Evolutionary conservation across 2,329 filamentous ascomycete species (phyloP).

Genomic region (Cytospora mali): DNA sequence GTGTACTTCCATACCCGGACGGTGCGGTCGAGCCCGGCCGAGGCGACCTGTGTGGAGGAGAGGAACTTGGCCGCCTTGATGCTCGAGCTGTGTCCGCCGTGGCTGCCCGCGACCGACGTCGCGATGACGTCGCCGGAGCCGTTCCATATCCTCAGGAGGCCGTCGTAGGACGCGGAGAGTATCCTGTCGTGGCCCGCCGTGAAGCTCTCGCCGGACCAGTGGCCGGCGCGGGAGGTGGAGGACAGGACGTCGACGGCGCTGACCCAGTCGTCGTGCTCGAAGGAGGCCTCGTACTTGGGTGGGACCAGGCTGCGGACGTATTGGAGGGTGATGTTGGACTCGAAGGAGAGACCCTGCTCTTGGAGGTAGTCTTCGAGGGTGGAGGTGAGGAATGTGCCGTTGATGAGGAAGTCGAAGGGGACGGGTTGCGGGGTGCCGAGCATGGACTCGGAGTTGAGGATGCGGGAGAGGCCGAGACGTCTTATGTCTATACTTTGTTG

Average conservation of each 20-base stretch:
- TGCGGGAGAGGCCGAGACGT: slow-evolving; percentile 70
- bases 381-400: slow-evolving; percentile 87
- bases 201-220: slow-evolving; percentile 55
- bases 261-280: slow-evolving; percentile 98
- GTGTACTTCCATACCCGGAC: slow-evolving; percentile 88
- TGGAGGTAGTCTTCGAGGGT: slow-evolving; percentile 90
- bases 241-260: slow-evolving; percentile 83
- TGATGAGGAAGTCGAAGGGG: slow-evolving; percentile 93
- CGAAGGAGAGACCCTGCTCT: slow-evolving; percentile 82
- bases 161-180: slow-evolving; percentile 93
- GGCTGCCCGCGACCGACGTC: slow-evolving; percentile 66
- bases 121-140: slow-evolving; percentile 83
- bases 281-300: slow-evolving; percentile 85
- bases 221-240: slow-evolving; percentile 60
- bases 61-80: slow-evolving; percentile 85
- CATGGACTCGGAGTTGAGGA: slow-evolving; percentile 73
- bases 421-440: slow-evolving; percentile 66
- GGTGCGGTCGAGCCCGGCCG: slow-evolving; percentile 81
- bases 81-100: slow-evolving; percentile 74
- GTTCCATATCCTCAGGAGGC: slow-evolving; percentile 86
- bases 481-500: slow-evolving; percentile 57
- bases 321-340: slow-evolving; percentile 84
- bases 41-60: slow-evolving; percentile 76
- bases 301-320: slow-evolving; percentile 92
- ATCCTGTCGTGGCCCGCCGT: slow-evolving; percentile 68